phyloP scores from a whole-genome alignment of 495 filamentous ascomycete genomes.

The Penicillium nucicola region DNA sequence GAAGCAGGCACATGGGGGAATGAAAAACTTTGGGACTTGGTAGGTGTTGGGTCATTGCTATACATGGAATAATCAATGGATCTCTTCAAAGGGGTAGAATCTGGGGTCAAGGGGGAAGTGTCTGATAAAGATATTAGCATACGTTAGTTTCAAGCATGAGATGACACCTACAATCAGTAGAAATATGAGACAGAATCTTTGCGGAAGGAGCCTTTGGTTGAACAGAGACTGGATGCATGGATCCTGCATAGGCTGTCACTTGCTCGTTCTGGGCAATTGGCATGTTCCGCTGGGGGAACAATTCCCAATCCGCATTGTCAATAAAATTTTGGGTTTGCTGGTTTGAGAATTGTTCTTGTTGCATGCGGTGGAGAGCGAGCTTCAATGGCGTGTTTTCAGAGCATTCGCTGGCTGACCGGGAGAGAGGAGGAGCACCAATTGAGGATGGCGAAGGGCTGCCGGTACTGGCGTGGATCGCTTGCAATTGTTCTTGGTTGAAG shows the following conservation, averaged over 20 bases:
- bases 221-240: slow-evolving; percentile 37
- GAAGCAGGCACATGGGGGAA: slow-evolving; percentile 34
- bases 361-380: slow-evolving; percentile 16
- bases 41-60: slow-evolving; percentile 29
- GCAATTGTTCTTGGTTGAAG: slow-evolving; percentile 37
- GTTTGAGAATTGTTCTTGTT: slow-evolving; percentile 11
- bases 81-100: slow-evolving; percentile 45
- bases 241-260: slow-evolving; percentile 16
- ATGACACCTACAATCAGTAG: slow-evolving; percentile 31
- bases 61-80: slow-evolving; percentile 39
- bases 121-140: slow-evolving; percentile 26
- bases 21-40: slow-evolving; percentile 33
- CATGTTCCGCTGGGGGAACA: slow-evolving; percentile 20
- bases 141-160: neutral
- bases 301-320: slow-evolving; percentile 24
- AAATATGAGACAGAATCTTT: slow-evolving; percentile 54
- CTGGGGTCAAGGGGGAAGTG: slow-evolving; percentile 48
- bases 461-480: slow-evolving; percentile 21
- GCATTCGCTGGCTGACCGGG: slow-evolving; percentile 22
- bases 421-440: slow-evolving; percentile 16
- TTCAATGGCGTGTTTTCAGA: slow-evolving; percentile 17
- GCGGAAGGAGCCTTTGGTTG: slow-evolving; percentile 35
- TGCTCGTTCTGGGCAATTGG: slow-evolving; percentile 17
- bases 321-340: slow-evolving; percentile 2
- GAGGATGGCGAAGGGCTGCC: slow-evolving; percentile 12